A percentile compares a stretch with the other conserved stretches of the same genome.
phyloP scores from a whole-genome alignment of 106 monocot species.

The Xerophyta viscosa region DNA sequence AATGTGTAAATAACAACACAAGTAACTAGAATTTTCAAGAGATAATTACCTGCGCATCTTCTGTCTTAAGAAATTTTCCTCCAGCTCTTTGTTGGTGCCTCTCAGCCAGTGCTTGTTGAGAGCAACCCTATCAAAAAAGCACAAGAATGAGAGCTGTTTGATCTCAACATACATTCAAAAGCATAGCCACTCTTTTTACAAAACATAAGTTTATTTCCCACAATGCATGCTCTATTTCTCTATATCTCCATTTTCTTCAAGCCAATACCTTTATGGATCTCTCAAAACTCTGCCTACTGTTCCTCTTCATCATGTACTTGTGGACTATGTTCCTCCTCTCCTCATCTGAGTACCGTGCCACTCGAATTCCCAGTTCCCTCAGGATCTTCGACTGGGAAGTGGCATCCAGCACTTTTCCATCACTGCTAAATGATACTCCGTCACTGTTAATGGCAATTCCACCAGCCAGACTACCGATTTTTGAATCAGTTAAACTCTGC shows the following conservation, averaged over 20 bases:
- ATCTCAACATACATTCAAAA: background rate
- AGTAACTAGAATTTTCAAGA: too few species aligned
- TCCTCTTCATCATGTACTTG: conserved; percentile 36
- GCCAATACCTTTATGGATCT: conserved; percentile 24
- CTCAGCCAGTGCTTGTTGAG: conserved; percentile 16
- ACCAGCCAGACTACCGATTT: background rate
- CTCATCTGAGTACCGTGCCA: conserved; percentile 28
- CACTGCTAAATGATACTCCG: too few species aligned
- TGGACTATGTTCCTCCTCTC: conserved; percentile 47
- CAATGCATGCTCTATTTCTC: too few species aligned
- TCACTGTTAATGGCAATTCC: too few species aligned
- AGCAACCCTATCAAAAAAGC: conserved; percentile 16
- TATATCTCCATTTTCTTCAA: too few species aligned
- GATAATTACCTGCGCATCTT: background rate
- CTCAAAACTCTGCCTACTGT: conserved; percentile 20
- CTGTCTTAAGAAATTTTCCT: conserved; percentile 18
- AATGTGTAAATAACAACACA: too few species aligned
- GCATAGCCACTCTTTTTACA: too few species aligned
- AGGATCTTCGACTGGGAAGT: conserved; percentile 16
- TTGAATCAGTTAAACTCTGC: too few species aligned
- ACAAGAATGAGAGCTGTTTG: background rate
- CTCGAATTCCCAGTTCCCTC: conserved; percentile 29
- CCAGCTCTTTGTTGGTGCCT: conserved; percentile 18
- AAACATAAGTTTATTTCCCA: too few species aligned
- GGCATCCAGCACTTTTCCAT: conserved; percentile 6